Evolutionary conservation across 2,329 filamentous ascomycete genomes (phyloP), one percentile per base, ranked within the genome.

Genomic region (Paracamarosporium sp.): DNA sequence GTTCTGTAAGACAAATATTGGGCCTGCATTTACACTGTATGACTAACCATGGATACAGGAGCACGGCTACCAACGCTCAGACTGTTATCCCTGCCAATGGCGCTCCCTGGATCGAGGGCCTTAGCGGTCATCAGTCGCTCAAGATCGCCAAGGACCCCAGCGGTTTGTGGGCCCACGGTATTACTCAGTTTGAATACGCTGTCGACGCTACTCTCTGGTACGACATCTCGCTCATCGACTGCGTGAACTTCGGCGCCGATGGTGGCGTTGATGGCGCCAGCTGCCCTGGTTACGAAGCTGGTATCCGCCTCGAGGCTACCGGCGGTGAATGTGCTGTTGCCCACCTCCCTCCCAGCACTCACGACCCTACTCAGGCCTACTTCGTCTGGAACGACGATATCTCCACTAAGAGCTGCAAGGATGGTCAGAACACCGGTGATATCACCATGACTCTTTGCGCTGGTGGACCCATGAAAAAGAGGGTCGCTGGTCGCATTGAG

Each of bases 171-270:
- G 56, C 51, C 33, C 41, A 52, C 31, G 56, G 55, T 9, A 56
- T 64, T 47, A 64, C 61, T 1, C 61, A 64, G 31, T 64, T 62
- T 40, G 61, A 64, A 38, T 64, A 62, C 45, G 40, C 44, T 5
- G 20, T 64, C 35, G 44, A 35, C 36, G 56, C 56, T 27, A 47
- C n/a, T 1, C 56, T 64, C 28, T 64, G 56, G 56, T 64, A 64
- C 55, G 61, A 64, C 30, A 60, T 60, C 40, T 57, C 53, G 9
- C 46, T 58, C 44, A 62, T 64, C 43, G 59, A 64, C 56, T 61
- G 59, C 45, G 52, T 53, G 8, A 57, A 54, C 36, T 41, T 51
- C 35, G 36, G 36, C 17, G 35, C 48, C 25, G 36, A 51, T 41
- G 48, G 48, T 25, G 56, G 48, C n/a, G 11, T 58, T 6, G 55